Base-by-base conservation (phyloP, 805 yeast genomes). In the Candida patagonica region DNA sequence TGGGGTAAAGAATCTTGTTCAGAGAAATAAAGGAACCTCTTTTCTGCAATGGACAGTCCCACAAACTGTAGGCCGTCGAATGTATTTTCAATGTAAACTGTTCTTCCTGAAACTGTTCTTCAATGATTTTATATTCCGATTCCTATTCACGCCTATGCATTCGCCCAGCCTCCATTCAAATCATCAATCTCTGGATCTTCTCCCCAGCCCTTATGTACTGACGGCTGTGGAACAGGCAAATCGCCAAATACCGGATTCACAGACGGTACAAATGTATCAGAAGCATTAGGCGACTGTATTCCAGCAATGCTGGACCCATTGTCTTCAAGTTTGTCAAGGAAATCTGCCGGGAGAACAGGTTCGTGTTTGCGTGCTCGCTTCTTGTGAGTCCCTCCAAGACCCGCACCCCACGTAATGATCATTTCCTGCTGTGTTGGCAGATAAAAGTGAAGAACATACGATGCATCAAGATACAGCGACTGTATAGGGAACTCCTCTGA, bases 371-470 rank as follows among this genome's bases (percentile, higher is more conserved):
- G 64, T 15, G 81, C 72, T 38, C 77, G 70, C 16, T 65, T 63
- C 30, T 66, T 66, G 39, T 74, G 68, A 1, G 73, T 59, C 1
- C 85, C 83, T 3, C 83, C 80, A 13, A 77, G 53, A 6, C 88
- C 87, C 1, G 84, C 74, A 2, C 95, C 94, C 67, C 85, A 89
- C 31, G 71, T 70, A 41, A 73, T 75, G 20, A 85, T 68, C 57
- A 86, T 61, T 57, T 89, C 96, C 2, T 74, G 63, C 7, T 75
- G 52, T n/a, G 79, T 76, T 1, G 96, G 96, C 22, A 86, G 60
- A 1, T 74, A 71, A 23, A 83, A 70, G 2, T 76, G 74, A 20
- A 65, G 51, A 10, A 49, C 50, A 10, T 51, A 43, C 6, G 59
- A 48, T 7, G 60, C 58, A 36, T 66, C 66, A 22, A 62, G 44